Evolutionary conservation across 2,329 filamentous ascomycete species (phyloP), one percentile per base, ranked within the genome.

Genomic region (Fusarium nodosum): DNA sequence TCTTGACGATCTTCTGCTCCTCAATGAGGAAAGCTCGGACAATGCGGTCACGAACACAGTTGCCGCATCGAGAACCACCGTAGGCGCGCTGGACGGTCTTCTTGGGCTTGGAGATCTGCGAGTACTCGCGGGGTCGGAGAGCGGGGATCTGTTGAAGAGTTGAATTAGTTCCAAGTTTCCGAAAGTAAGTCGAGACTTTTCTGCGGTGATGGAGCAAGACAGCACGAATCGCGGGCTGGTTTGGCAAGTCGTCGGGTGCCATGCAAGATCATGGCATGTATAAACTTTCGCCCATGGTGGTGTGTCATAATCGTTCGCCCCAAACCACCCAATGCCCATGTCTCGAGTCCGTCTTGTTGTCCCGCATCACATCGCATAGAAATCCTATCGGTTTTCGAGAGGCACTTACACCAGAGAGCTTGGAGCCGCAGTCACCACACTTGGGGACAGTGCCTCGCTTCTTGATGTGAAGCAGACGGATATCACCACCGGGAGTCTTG

Each of bases 1-100:
- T 99, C 94, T 99, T 99, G 86, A 99, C 96, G 79, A 99, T 98
- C 93, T 99, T 99, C 90, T 99, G 96, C 91, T 99, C 96, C 89
- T 99, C 97, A 76, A 99, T 98, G 83, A 99, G 87, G 91, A 99
- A 99, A 73, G 96, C 96, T 78, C 96, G 93, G 77, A 97, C 93
- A 77, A 99, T 93, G 78, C 96, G 92, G 88, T 99, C 96, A 85
- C 95, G 94, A 77, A 99, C 96, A 85, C 96, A 99, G 89, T 93
- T 96, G 82, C 92, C 94, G 88, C 96, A 99, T 90, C 96, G 93
- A 79, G 94, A 97, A 81, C 96, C 96, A 84, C 96, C 94, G 84
- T 99, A 99, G 80, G 96, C 94, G 79, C 96, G 94, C 88, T 96
- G 93, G 83, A 99, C 96, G 79, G 93, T 97, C 93, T 99, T 99